Base-by-base conservation (phyloP, 2,329 filamentous ascomycete genomes). In the Pyrenochaeta sp. region DNA sequence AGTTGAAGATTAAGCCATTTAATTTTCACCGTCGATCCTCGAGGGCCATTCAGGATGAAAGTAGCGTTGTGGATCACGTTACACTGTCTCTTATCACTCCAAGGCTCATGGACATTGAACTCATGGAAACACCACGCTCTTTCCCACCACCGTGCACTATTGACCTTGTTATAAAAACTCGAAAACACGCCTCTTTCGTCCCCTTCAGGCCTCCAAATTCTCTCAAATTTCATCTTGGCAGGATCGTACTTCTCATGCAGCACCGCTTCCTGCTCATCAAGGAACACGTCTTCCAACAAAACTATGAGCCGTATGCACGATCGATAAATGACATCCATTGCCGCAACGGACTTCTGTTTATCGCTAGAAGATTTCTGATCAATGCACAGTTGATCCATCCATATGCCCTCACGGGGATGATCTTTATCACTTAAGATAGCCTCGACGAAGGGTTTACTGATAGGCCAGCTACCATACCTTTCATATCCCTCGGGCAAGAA, bases 331-430 rank as follows among this genome's bases (percentile, higher is more conserved):
- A 66, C 15, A 39, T 66, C 63, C 63, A 67, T 66, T 7, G 61
- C 63, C 6, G 61, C 65, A 19, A 67, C 59, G 6, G 56, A 59
- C 4, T 32, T 59, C 5, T 52, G 42, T n/a, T 67, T 64, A 28
- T 67, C 61, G 2, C 36, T 9, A 6, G 28, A 9, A 9, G 56
- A 56, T 0, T 10, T 10, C 19, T 67, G 61, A 6, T 64, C 44
- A 25, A 67, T 67, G 12, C 63, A 67, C 1, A 66, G 56, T 36
- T 67, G 63, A 25, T 67, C 65, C 19, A 67, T 62, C 65, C 63
- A 67, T 8, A 64, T 64, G 4, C 63, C 65, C 7, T 59, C 59
- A 12, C 65, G 54, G 13, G 54, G 56, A 32, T 64, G 54, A 5
- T 52, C 43, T 5, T 65, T 67, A 28, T 61, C 64, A 5, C 39